These are phyloP conservation scores for Tribonema minus DNA, from an alignment of 108 stramenopile species.

Conservation along the genomic window DNA sequence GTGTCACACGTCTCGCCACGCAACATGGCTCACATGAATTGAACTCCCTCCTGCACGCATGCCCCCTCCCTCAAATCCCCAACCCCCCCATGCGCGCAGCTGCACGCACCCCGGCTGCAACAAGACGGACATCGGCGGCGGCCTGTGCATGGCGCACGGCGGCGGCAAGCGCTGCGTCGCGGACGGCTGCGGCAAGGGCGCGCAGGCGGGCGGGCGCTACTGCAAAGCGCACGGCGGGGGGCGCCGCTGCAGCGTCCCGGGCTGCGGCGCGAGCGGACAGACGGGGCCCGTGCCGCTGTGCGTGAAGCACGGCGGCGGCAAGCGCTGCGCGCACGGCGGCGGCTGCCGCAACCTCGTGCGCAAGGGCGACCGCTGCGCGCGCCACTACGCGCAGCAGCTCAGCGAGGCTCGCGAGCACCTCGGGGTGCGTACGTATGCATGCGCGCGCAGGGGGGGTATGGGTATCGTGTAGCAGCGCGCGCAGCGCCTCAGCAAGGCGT, in stretches of 20 bases:
- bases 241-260: conserved; percentile 75
- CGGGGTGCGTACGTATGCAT: too few species aligned
- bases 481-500: too few species aligned
- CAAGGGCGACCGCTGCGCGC: conserved; percentile 17
- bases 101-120: conserved; percentile 83
- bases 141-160: conserved; percentile 86
- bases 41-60: too few species aligned
- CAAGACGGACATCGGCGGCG: conserved; percentile 61
- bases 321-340: conserved; percentile 36
- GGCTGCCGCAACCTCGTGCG: conserved; percentile 83
- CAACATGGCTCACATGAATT: too few species aligned
- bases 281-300: conserved; percentile 55
- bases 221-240: conserved; percentile 45
- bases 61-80: too few species aligned
- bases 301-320: conserved; percentile 93
- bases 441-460: too few species aligned
- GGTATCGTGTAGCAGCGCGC: too few species aligned
- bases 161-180: conserved; percentile 68
- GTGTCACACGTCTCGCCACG: too few species aligned
- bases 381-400: not conserved
- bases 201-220: conserved; percentile 38
- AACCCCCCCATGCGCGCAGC: too few species aligned
- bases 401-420: too few species aligned
- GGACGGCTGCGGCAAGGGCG: conserved; percentile 50
- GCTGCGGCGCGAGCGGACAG: conserved; percentile 59